Evolutionary conservation across 352 stramenopile genomes (phyloP).

Genomic region (Phytopythium vexans): DNA sequence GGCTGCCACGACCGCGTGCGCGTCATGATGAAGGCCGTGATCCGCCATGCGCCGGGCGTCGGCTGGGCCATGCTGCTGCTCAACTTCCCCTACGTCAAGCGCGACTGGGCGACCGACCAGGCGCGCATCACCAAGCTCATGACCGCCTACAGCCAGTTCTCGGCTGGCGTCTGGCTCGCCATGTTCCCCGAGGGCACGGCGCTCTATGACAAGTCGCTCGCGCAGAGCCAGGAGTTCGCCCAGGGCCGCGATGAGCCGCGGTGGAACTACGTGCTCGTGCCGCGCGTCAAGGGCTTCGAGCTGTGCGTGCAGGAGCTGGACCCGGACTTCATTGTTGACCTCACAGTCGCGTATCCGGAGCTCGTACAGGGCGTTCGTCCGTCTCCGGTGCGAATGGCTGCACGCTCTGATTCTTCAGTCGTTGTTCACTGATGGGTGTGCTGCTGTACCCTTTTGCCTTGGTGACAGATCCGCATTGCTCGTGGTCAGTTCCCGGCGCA

Average conservation of each 20-base stretch:
- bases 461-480: constrained; percentile 45
- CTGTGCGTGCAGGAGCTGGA: constrained; percentile 63
- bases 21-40: constrained; percentile 76
- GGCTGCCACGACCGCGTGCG: constrained; percentile 66
- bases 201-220: constrained; percentile 64
- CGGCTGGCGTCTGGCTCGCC: constrained; percentile 49
- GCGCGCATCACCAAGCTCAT: constrained; percentile 43
- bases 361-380: constrained; percentile 62
- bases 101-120: constrained; percentile 67
- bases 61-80: constrained; percentile 71
- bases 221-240: constrained; percentile 58
- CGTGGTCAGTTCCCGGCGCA: constrained; percentile 62
- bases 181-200: constrained; percentile 83
- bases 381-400: constrained; percentile 38
- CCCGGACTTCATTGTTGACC: constrained; percentile 64
- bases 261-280: constrained; percentile 72
- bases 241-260: constrained; percentile 32
- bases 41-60: constrained; percentile 53
- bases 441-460: constrained; percentile 1
- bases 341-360: constrained; percentile 78
- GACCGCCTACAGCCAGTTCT: constrained; percentile 44
- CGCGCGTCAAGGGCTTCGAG: constrained; percentile 63
- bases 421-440: not conserved
- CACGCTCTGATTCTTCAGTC: not conserved
- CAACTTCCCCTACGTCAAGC: constrained; percentile 71